Conservation (phyloP, 306 rosid genomes). For the Cicer cuneatum region DNA sequence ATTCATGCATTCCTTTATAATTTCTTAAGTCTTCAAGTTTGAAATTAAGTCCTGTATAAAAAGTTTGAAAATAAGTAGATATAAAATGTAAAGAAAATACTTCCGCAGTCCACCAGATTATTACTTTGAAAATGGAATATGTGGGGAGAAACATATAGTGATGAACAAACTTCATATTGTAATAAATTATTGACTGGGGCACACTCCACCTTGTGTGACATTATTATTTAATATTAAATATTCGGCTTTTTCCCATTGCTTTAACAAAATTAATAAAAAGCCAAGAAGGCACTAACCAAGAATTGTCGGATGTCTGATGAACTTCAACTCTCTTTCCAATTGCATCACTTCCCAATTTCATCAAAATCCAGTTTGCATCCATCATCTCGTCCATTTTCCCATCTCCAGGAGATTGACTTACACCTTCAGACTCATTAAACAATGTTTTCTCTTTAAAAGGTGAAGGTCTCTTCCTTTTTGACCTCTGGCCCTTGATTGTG, state of each 20-base stretch:
- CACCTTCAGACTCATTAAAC: conserved; percentile 58
- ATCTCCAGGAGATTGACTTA: conserved; percentile 57
- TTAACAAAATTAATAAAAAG: conserved; percentile 3
- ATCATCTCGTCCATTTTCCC: conserved; percentile 77
- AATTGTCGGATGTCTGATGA: conserved; percentile 80
- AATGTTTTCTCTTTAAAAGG: conserved; percentile 67
- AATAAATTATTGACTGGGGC: conserved; percentile 2
- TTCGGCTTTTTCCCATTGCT: neutral
- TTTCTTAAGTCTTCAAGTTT: conserved; percentile 25
- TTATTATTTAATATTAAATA: conserved; percentile 11
- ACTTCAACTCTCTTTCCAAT: conserved; percentile 98
- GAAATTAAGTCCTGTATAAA: neutral
- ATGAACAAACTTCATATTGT: neutral
- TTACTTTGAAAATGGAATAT: neutral
- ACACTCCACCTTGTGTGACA: neutral
- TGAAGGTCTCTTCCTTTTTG: conserved; percentile 92
- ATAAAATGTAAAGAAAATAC: neutral
- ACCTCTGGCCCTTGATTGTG: conserved; percentile 88
- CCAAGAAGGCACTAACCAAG: conserved; percentile 68
- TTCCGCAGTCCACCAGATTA: neutral
- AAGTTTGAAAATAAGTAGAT: neutral
- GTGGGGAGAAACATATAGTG: conserved; percentile 1
- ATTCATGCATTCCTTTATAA: neutral
- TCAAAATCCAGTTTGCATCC: conserved; percentile 96
- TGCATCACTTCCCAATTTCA: conserved; percentile 94